Conservation (phyloP, 2,329 filamentous ascomycete species). For the Nigrospora osmanthi region DNA sequence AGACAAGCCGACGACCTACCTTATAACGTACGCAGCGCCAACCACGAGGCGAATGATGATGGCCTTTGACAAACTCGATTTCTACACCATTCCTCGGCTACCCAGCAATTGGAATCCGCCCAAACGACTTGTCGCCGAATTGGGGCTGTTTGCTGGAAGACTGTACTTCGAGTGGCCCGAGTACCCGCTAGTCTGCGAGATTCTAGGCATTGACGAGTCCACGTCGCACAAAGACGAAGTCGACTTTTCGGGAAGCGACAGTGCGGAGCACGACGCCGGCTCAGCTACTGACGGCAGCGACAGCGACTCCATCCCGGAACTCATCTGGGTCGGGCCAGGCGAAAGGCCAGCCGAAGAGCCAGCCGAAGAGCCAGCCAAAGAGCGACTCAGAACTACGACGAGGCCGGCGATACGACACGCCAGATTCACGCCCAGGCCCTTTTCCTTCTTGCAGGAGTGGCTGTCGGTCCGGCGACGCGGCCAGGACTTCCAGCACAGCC, state of each 20-base stretch:
- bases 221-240: slow-evolving; percentile 3
- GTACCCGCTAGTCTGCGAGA: slow-evolving; percentile 21
- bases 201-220: slow-evolving; percentile 21
- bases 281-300: background rate
- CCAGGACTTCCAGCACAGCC: slow-evolving; percentile 50
- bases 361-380: slow-evolving; percentile 1
- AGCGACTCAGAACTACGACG: too few species aligned
- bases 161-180: slow-evolving; percentile 51
- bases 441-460: slow-evolving; percentile 48
- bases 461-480: slow-evolving; percentile 44
- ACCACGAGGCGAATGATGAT: slow-evolving; percentile 56
- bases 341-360: background rate
- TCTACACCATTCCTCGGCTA: slow-evolving; percentile 41
- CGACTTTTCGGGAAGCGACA: slow-evolving; percentile 8
- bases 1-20: slow-evolving; percentile 22
- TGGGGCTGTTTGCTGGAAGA: slow-evolving; percentile 53
- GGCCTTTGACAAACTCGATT: slow-evolving; percentile 45
- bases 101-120: slow-evolving; percentile 33
- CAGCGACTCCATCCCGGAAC: background rate
- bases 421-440: slow-evolving; percentile 23
- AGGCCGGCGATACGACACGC: background rate
- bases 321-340: background rate
- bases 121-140: slow-evolving; percentile 44
- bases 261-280: slow-evolving; percentile 1
- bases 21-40: slow-evolving; percentile 52